Evolutionary conservation across 2,329 filamentous ascomycete species (phyloP).

Genomic region (Trematosphaeria pertusa): DNA sequence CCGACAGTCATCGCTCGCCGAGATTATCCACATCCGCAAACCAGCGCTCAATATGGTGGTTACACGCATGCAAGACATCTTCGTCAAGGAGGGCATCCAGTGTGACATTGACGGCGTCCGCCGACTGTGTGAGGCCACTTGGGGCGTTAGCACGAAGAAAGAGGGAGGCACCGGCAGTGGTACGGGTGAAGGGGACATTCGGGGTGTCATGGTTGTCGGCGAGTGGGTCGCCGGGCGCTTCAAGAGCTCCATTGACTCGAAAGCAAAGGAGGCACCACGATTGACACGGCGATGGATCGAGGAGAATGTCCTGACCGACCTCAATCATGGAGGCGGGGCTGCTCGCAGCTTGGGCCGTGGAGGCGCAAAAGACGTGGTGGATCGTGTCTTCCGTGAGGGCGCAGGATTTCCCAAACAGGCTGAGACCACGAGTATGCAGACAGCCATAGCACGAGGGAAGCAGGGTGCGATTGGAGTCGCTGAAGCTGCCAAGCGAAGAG

Average conservation of each 20-base stretch:
- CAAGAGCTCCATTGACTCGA: constrained; percentile 51
- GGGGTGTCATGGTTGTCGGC: constrained; percentile 83
- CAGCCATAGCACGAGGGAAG: constrained; percentile 61
- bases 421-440: constrained; percentile 54
- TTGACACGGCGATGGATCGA: constrained; percentile 82
- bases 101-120: constrained; percentile 90
- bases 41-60: constrained; percentile 88
- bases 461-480: constrained; percentile 66
- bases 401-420: constrained; percentile 75
- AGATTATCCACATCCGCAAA: constrained; percentile 90
- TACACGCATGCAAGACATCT: constrained; percentile 79
- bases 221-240: constrained; percentile 84
- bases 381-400: constrained; percentile 79
- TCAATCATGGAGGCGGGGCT: constrained; percentile 74
- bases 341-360: constrained; percentile 75
- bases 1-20: constrained; percentile 82
- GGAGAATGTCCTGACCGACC: constrained; percentile 70
- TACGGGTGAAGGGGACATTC: constrained; percentile 75
- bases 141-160: constrained; percentile 77
- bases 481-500: constrained; percentile 74
- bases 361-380: constrained; percentile 75
- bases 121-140: constrained; percentile 81
- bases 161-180: constrained; percentile 66
- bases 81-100: constrained; percentile 85
- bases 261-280: constrained; percentile 50